phyloP scores from a whole-genome alignment of 345 rosid species.

The Lepidium sativum region DNA sequence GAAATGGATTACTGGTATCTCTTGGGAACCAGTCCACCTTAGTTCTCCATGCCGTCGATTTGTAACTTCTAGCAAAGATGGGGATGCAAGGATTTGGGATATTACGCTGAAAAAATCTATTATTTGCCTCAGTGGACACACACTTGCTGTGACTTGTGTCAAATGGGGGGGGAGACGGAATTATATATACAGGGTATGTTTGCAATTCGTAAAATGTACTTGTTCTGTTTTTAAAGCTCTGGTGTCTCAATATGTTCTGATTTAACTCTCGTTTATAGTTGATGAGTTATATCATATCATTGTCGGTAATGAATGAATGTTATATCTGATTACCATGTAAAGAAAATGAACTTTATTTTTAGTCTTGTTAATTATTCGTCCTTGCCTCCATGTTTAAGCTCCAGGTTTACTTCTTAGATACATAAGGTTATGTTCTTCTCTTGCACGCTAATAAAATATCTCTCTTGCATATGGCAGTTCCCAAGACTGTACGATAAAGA shows the following conservation, averaged over 20 bases:
- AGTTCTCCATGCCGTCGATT: conserved; percentile 89
- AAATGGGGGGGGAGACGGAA: conserved; percentile 98
- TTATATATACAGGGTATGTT: conserved; percentile 79
- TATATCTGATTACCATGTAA: not conserved
- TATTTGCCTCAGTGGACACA: conserved; percentile 80
- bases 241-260: not conserved
- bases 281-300: not conserved
- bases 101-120: conserved; percentile 53
- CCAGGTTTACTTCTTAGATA: not conserved
- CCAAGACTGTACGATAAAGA: conserved; percentile 90
- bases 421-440: not conserved
- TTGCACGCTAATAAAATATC: not conserved
- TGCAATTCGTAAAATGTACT: not conserved
- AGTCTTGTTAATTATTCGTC: not conserved
- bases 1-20: conserved; percentile 95
- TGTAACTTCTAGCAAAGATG: conserved; percentile 97
- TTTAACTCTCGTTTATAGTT: not conserved
- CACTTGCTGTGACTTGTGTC: conserved; percentile 92
- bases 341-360: not conserved
- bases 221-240: not conserved
- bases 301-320: not conserved
- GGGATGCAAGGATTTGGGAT: conserved; percentile 98
- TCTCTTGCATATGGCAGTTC: conserved; percentile 45
- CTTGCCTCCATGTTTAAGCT: not conserved
- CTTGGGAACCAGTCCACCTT: conserved; percentile 96